These are phyloP conservation scores for Sphagnum tenellum DNA, from an alignment of 225 moss, liverwort and hornwort genomes.

Conservation along the genomic window DNA sequence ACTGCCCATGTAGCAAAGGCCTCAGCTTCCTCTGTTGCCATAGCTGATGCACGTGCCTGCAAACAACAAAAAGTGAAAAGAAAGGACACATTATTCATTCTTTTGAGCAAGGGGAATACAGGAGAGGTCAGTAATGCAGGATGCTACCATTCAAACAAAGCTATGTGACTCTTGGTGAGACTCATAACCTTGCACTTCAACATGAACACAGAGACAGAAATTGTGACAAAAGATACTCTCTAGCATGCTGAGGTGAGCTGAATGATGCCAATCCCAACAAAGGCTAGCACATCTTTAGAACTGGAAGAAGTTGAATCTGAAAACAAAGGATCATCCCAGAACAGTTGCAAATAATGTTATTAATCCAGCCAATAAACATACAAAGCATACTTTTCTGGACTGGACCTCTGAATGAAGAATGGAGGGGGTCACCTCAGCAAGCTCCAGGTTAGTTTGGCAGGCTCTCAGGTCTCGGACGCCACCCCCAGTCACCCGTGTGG, in stretches of 20 bases:
- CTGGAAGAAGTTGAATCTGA: too few species aligned
- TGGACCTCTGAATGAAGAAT: too few species aligned
- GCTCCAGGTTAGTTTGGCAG: constrained; percentile 70
- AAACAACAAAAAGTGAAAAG: not conserved
- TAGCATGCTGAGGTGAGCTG: too few species aligned
- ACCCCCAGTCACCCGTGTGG: constrained; percentile 33
- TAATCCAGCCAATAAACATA: not conserved
- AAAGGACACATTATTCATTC: not conserved
- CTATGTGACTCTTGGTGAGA: too few species aligned
- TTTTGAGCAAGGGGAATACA: not conserved
- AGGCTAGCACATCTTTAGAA: too few species aligned
- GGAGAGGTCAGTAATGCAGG: not conserved
- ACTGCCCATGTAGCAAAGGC: constrained; percentile 77
- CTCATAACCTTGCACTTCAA: too few species aligned
- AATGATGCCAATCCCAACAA: too few species aligned
- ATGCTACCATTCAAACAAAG: too few species aligned
- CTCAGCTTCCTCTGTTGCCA: constrained; percentile 83
- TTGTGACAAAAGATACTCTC: too few species aligned
- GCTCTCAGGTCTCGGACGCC: constrained; percentile 32
- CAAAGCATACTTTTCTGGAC: not conserved
- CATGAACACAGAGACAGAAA: too few species aligned
- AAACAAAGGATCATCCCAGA: not conserved
- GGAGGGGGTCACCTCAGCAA: constrained; percentile 54
- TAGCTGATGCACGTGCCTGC: constrained; percentile 77
- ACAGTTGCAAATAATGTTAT: not conserved